Evolutionary conservation across 352 stramenopile genomes (phyloP), one percentile per base, ranked within the genome.

Genomic region (Globisporangium echinulatum): DNA sequence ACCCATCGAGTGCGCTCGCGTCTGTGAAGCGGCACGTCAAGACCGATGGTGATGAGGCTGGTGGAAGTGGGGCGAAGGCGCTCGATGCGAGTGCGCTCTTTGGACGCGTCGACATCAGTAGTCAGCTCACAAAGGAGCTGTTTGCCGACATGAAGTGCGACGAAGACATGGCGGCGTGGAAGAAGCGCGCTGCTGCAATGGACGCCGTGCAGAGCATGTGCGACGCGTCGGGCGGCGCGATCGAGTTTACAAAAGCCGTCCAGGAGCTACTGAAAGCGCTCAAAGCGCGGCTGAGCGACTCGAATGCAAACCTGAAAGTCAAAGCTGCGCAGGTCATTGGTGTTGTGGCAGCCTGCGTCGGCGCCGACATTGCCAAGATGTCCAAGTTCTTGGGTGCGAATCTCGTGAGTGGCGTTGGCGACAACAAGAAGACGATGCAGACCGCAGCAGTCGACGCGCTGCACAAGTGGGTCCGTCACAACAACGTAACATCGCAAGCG

Each of bases 401-500:
- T 58, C 61, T 96, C 14, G 72, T 94, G 37, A 66, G 73, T 36
- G 85, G 87, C 10, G 83, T 94, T 39, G 72, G 72, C 4, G 87
- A 96, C 66, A 96, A 96, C 71, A 96, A 96, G 66, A 96, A 96
- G 63, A 78, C 76, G 15, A 94, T 96, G 87, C 85, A 93, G 66
- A 50, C 70, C 19, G 87, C 85, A 19, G 78, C 80, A 3, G 62
- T 96, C 9, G 83, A 94, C 46, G 75, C 85, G 33, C 64, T 96
- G 37, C 75, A 93, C 58, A 90, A 87, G 58, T 96, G 87, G 87
- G 85, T 96, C 36, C 73, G 70, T 11, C 87, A 96, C 69, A 85
- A 79, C 56, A 75, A 85, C 43, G 58, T 80, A 37, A 92, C 87
- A 3, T 89, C 75, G 0, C 51, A 63, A 7, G 46, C 52, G 4